These are phyloP conservation scores for Diplodia intermedia DNA, from an alignment of 2,329 filamentous ascomycete genomes.

Conservation along the genomic window DNA sequence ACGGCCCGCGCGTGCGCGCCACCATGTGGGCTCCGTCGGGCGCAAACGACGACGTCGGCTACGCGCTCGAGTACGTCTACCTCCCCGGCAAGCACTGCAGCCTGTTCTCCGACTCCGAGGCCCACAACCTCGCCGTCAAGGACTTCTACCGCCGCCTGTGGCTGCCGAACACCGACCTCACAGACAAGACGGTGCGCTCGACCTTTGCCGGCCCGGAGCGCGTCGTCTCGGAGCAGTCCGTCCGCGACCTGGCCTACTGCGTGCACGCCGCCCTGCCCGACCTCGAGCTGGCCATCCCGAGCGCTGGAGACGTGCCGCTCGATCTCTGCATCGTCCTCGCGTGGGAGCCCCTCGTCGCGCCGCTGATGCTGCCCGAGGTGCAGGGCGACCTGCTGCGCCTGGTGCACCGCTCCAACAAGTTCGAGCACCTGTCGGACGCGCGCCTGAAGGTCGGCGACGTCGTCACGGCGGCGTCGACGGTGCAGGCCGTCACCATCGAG, in stretches of 20 bases:
- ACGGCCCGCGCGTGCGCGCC: too few relatives aligned
- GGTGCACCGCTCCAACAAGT: constrained; percentile 37
- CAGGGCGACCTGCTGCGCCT: constrained; percentile 36
- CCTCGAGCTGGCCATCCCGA: background rate
- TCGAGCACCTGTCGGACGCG: constrained; percentile 29
- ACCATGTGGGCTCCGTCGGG: too few relatives aligned
- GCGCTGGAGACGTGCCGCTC: constrained; percentile 31
- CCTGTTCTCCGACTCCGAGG: too few relatives aligned
- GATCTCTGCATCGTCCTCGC: constrained; percentile 50
- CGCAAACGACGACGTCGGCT: too few relatives aligned
- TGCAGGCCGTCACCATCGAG: constrained; percentile 33
- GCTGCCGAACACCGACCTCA: background rate
- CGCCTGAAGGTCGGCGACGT: constrained; percentile 34
- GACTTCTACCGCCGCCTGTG: constrained; percentile 1
- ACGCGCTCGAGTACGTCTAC: too few relatives aligned
- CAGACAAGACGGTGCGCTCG: too few relatives aligned
- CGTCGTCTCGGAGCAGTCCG: background rate
- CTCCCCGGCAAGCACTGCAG: constrained; percentile 6
- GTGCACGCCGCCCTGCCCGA: background rate
- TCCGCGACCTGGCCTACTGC: constrained; percentile 5
- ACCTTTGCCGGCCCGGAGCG: too few relatives aligned
- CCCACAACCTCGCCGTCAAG: background rate
- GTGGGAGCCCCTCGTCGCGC: constrained; percentile 42
- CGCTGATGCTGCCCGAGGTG: constrained; percentile 26
- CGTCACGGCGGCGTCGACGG: constrained; percentile 29